These are phyloP conservation scores for Hebeloma cylindrosporum DNA, from an alignment of 768 basidiomycete species.

Conservation along the genomic window DNA sequence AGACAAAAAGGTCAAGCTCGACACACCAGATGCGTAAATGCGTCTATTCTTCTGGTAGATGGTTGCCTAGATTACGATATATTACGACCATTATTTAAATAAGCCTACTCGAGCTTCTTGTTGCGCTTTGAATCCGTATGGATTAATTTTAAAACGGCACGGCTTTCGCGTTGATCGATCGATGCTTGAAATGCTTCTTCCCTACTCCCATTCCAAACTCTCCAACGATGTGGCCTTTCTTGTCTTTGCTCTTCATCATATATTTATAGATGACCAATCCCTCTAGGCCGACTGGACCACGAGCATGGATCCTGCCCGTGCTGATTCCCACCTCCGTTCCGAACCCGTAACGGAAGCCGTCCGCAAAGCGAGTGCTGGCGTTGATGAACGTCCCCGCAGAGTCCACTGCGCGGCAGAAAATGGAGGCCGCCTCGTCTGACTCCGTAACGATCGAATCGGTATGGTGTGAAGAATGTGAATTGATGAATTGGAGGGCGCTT, in stretches of 20 bases:
- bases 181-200: slow-evolving; percentile 76
- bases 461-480: slow-evolving; percentile 91
- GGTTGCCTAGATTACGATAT: slow-evolving; percentile 14
- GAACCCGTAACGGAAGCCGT: slow-evolving; percentile 95
- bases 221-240: slow-evolving; percentile 77
- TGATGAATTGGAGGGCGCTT: slow-evolving; percentile 85
- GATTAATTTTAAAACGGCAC: slow-evolving; percentile 43
- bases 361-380: slow-evolving; percentile 93
- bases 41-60: slow-evolving; percentile 9
- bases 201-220: slow-evolving; percentile 80
- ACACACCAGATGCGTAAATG: slow-evolving; percentile 31
- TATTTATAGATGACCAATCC: slow-evolving; percentile 97
- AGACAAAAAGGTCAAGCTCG: slow-evolving; percentile 69
- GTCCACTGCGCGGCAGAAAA: slow-evolving; percentile 87
- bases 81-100: slow-evolving; percentile 7
- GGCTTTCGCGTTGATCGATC: slow-evolving; percentile 38
- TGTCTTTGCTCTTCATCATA: slow-evolving; percentile 74
- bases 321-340: slow-evolving; percentile 98
- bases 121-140: no score
- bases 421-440: slow-evolving; percentile 56
- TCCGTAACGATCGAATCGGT: slow-evolving; percentile 94
- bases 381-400: slow-evolving; percentile 93
- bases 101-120: no score
- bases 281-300: slow-evolving; percentile 94
- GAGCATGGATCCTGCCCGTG: slow-evolving; percentile 94